Conservation (phyloP, 106 monocot genomes). For the Phalaenopsis aphrodite region DNA sequence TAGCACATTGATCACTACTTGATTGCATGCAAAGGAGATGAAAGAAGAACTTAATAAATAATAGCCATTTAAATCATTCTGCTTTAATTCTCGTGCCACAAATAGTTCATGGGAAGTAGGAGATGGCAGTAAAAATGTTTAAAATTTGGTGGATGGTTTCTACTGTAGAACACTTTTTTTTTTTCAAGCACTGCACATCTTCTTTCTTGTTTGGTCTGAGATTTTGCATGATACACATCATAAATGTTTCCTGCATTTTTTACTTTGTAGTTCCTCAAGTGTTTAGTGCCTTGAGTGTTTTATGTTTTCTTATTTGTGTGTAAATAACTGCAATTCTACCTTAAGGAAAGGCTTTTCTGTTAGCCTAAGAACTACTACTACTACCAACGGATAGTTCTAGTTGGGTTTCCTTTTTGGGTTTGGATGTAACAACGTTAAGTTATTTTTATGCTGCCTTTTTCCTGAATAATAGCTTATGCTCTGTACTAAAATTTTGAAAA, state of each 20-base stretch:
- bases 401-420: not conserved
- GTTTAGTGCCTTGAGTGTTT: not conserved
- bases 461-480: not conserved
- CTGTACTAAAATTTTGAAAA: not conserved
- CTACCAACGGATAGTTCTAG: not conserved
- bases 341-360: not conserved
- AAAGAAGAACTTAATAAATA: not conserved
- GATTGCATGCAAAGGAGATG: not conserved
- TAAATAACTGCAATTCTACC: not conserved
- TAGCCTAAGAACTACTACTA: not conserved
- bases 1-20: not conserved
- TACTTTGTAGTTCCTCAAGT: not conserved
- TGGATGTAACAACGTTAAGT: not conserved
- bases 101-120: not conserved
- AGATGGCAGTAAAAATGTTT: not conserved
- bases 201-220: not conserved
- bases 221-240: not conserved
- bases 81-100: not conserved
- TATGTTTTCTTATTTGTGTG: not conserved
- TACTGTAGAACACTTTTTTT: not conserved
- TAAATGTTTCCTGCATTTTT: not conserved
- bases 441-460: conserved; percentile 2
- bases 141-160: not conserved
- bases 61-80: not conserved
- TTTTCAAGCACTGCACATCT: not conserved